These are phyloP conservation scores for Plantago coronopus DNA, from an alignment of 305 asterid genomes.

Conservation along the genomic window DNA sequence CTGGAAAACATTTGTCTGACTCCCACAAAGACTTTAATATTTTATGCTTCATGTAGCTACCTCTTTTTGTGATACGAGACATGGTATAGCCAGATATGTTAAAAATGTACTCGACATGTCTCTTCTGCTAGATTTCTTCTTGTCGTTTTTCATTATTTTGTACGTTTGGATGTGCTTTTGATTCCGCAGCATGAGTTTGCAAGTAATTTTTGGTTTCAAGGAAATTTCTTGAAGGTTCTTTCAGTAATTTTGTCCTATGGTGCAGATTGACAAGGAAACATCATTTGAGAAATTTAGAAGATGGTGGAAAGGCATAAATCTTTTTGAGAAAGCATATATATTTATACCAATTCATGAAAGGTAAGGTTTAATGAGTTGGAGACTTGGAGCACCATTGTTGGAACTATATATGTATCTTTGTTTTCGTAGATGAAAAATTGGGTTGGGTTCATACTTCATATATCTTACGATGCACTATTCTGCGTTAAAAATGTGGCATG, in stretches of 20 bases:
- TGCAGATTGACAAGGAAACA: slow-evolving; percentile 53
- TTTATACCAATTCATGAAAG: slow-evolving; percentile 81
- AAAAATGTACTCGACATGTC: slow-evolving; percentile 8
- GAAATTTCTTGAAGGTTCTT: slow-evolving; percentile 14
- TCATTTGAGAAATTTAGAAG: slow-evolving; percentile 79
- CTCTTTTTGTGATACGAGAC: background rate
- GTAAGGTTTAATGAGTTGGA: slow-evolving; percentile 43
- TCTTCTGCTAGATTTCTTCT: slow-evolving; percentile 6
- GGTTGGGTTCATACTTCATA: background rate
- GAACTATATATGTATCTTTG: background rate
- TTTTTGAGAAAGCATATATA: slow-evolving; percentile 85
- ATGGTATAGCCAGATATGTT: background rate
- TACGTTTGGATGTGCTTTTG: background rate
- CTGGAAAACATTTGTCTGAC: too few relatives aligned
- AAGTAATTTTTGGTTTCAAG: background rate
- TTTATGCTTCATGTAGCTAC: slow-evolving; percentile 2
- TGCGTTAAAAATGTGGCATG: background rate
- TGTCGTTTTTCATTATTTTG: slow-evolving; percentile 2
- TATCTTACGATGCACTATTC: background rate
- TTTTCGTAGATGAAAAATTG: slow-evolving; percentile 7
- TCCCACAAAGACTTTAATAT: background rate
- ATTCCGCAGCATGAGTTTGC: too few relatives aligned
- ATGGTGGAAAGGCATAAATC: slow-evolving; percentile 95
- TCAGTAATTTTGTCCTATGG: slow-evolving; percentile 16
- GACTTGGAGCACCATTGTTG: slow-evolving; percentile 6